Evolutionary conservation across 2,329 filamentous ascomycete species (phyloP).

Genomic region (Fusarium sulawesiense): DNA sequence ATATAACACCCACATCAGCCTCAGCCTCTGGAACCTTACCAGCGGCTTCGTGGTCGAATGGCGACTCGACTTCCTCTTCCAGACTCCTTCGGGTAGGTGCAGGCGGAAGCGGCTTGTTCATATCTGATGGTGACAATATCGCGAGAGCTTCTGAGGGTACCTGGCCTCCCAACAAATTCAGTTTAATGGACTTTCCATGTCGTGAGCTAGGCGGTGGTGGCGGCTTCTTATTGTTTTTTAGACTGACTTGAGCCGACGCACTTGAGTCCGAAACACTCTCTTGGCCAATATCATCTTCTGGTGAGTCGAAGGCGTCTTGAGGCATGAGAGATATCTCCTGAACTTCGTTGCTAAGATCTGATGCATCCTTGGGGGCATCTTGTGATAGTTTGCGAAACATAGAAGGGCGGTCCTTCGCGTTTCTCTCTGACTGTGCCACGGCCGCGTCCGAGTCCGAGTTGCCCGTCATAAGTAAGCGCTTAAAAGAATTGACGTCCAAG

Average conservation of each 20-base stretch:
- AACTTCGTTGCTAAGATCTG: conserved; percentile 18
- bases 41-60: conserved; percentile 65
- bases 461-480: conserved; percentile 79
- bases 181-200: conserved; percentile 79
- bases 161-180: conserved; percentile 52
- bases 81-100: conserved; percentile 59
- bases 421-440: conserved; percentile 12
- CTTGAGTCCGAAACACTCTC: conserved; percentile 47
- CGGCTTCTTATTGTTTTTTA: conserved; percentile 67
- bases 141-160: conserved; percentile 40
- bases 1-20: conserved; percentile 48
- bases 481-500: conserved; percentile 83
- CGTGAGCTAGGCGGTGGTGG: conserved; percentile 79
- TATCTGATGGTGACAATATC: conserved; percentile 37
- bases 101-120: conserved; percentile 69
- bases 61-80: conserved; percentile 62
- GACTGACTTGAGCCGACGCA: conserved; percentile 37
- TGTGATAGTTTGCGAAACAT: conserved; percentile 30
- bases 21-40: conserved; percentile 61
- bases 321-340: conserved; percentile 42
- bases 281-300: conserved; percentile 39
- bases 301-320: conserved; percentile 36
- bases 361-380: conserved; percentile 22
- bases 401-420: conserved; percentile 30
- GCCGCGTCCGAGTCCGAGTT: conserved; percentile 55